Percentiles rank a stretch among this genome's conserved stretches.
These are phyloP conservation scores for Phlyctochytrium bullatum DNA, from an alignment of 192 early-diverging fungal species.

Conservation along the genomic window DNA sequence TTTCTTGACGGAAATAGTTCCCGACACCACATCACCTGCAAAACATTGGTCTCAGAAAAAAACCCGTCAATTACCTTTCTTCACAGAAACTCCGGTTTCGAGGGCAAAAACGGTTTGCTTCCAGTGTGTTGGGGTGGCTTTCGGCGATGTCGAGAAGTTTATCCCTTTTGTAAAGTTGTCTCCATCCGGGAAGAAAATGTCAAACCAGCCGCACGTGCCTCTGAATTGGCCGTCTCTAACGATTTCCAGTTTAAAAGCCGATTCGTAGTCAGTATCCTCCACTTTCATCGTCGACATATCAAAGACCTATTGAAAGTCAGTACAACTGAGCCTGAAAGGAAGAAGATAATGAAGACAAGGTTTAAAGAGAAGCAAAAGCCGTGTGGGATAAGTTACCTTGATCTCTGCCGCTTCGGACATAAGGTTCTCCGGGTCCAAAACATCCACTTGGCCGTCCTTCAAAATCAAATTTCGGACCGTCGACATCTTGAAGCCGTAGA, in stretches of 20 bases:
- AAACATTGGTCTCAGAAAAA: too few relatives aligned
- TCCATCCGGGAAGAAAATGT: slow-evolving; percentile 71
- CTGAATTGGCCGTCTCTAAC: slow-evolving; percentile 65
- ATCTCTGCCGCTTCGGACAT: slow-evolving; percentile 64
- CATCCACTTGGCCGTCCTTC: slow-evolving; percentile 80
- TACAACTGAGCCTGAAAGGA: slow-evolving; percentile 13
- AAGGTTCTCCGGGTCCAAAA: slow-evolving; percentile 65
- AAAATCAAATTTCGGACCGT: slow-evolving; percentile 75
- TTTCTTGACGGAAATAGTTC: too few relatives aligned
- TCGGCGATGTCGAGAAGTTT: slow-evolving; percentile 69
- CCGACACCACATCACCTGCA: too few relatives aligned
- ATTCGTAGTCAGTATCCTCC: slow-evolving; percentile 70
- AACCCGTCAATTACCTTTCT: too few relatives aligned
- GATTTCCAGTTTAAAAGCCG: slow-evolving; percentile 65
- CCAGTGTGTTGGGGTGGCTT: slow-evolving; percentile 91
- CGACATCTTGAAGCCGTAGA: slow-evolving; percentile 93
- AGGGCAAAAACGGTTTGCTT: slow-evolving; percentile 89
- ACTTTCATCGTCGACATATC: slow-evolving; percentile 68
- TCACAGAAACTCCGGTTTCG: slow-evolving; percentile 55
- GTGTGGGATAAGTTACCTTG: slow-evolving; percentile 17
- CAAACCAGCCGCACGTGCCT: slow-evolving; percentile 89
- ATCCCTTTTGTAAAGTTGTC: slow-evolving; percentile 33
- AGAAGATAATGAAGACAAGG: too few relatives aligned
- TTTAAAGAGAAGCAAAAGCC: too few relatives aligned
- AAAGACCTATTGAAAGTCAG: slow-evolving; percentile 51